Percentiles rank a stretch among this genome's conserved stretches.
Conservation (phyloP, 495 filamentous ascomycete species). For the Neurospora africana region DNA sequence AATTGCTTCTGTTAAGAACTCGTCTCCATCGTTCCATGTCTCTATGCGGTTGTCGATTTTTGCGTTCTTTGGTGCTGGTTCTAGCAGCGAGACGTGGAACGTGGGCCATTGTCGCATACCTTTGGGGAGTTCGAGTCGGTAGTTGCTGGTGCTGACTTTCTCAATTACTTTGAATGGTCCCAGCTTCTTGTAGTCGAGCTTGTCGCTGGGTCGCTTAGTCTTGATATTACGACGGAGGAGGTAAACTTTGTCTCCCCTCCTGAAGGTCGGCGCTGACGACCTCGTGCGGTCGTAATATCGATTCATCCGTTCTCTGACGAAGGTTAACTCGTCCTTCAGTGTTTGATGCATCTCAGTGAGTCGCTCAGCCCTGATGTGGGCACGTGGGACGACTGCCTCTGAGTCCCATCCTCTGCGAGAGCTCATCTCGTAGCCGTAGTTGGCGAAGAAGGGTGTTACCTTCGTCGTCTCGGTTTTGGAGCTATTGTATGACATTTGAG, state of each 20-base stretch:
- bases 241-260: slow-evolving; percentile 23
- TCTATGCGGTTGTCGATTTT: neutral
- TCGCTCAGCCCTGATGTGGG: neutral
- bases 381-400: neutral
- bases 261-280: slow-evolving; percentile 13
- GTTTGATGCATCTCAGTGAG: slow-evolving; percentile 10
- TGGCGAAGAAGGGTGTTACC: neutral
- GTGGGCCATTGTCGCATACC: too few relatives aligned
- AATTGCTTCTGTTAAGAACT: too few relatives aligned
- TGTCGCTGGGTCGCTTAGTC: slow-evolving; percentile 20
- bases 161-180: slow-evolving; percentile 10
- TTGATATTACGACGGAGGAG: slow-evolving; percentile 22
- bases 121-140: too few relatives aligned
- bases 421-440: neutral
- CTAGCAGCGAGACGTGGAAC: too few relatives aligned
- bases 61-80: too few relatives aligned
- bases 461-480: neutral
- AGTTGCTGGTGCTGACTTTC: too few relatives aligned
- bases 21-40: too few relatives aligned
- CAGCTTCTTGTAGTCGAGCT: slow-evolving; percentile 22
- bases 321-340: slow-evolving; percentile 2
- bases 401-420: neutral
- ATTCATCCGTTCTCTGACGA: neutral
- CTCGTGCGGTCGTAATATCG: slow-evolving; percentile 12
- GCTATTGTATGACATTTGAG: neutral